Evolutionary conservation across 2,329 filamentous ascomycete genomes (phyloP).

Genomic region (Pezizomycotina sp.): DNA sequence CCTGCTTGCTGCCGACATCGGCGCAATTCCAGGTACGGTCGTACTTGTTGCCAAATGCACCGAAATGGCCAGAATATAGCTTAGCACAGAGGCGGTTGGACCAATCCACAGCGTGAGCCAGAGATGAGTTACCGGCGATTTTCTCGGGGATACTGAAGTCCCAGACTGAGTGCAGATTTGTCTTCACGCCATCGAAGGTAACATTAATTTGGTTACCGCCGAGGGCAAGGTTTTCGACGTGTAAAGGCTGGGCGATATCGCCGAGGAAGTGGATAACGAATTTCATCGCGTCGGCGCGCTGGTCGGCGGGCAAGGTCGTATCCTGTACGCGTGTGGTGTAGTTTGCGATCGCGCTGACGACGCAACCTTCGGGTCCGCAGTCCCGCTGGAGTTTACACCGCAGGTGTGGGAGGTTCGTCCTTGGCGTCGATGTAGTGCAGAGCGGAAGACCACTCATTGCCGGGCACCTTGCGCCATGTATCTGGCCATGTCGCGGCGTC

Average conservation of each 20-base stretch:
- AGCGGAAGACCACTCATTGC: conserved; percentile 42
- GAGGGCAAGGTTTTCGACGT: conserved; percentile 44
- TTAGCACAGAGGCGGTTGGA: conserved; percentile 43
- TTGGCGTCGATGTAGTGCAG: conserved; percentile 55
- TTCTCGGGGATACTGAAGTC: conserved; percentile 51
- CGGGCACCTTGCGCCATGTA: conserved; percentile 43
- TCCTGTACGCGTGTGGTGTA: conserved; percentile 42
- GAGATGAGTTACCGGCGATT: no score
- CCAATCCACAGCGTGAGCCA: no score
- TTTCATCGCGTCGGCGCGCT: conserved; percentile 20
- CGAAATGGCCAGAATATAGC: conserved; percentile 39
- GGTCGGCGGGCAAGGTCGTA: conserved; percentile 28
- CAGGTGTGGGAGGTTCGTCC: conserved; percentile 42
- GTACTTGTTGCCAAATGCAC: conserved; percentile 40
- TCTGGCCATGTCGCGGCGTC: conserved; percentile 48
- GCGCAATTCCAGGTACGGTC: conserved; percentile 40
- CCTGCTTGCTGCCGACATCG: conserved; percentile 38
- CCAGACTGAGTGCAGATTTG: conserved; percentile 59
- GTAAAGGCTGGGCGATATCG: conserved; percentile 52
- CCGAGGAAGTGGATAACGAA: conserved; percentile 39
- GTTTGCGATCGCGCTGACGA: conserved; percentile 43
- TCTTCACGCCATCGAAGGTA: conserved; percentile 38
- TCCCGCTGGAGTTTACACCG: conserved; percentile 43
- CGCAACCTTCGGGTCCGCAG: conserved; percentile 44
- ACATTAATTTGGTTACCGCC: conserved; percentile 55